Conservation (phyloP, 176 grass and related monocot genomes). For the Elymus sibiricus region DNA sequence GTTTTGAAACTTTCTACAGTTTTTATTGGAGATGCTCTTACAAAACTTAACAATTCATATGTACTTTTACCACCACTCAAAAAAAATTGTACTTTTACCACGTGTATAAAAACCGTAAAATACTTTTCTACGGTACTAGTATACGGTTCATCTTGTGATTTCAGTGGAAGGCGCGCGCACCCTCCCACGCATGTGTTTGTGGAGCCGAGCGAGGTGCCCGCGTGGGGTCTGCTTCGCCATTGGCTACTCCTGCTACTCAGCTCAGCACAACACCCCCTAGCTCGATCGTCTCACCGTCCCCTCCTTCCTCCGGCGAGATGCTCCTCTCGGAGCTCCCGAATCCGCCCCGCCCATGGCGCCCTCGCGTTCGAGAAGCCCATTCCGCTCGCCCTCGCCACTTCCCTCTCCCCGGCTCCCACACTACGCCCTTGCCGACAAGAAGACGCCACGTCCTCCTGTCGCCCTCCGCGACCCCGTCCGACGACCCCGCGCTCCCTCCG, state of each 20-base stretch:
- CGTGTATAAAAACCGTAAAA: too few species aligned
- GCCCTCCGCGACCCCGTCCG: background rate
- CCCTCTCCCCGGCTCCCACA: background rate
- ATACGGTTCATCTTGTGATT: too few species aligned
- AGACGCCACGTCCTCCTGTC: background rate
- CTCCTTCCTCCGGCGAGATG: constrained; percentile 42
- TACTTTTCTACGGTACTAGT: too few species aligned
- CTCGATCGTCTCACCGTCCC: background rate
- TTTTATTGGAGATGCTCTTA: too few species aligned
- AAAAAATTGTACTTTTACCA: too few species aligned
- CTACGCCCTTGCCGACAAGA: background rate
- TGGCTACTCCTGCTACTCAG: background rate
- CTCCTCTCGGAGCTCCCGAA: constrained; percentile 28
- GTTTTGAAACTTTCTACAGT: too few species aligned
- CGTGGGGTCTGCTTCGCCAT: background rate
- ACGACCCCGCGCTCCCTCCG: background rate
- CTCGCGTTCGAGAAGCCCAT: background rate
- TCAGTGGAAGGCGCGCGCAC: background rate
- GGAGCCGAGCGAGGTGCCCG: background rate
- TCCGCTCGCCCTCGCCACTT: background rate
- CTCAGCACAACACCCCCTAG: background rate
- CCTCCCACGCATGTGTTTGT: background rate
- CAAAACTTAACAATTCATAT: too few species aligned
- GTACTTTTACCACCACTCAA: too few species aligned
- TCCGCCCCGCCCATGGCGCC: constrained; percentile 18